Evolutionary conservation across 2,329 filamentous ascomycete genomes (phyloP).

Genomic region (Penicillium sp.): DNA sequence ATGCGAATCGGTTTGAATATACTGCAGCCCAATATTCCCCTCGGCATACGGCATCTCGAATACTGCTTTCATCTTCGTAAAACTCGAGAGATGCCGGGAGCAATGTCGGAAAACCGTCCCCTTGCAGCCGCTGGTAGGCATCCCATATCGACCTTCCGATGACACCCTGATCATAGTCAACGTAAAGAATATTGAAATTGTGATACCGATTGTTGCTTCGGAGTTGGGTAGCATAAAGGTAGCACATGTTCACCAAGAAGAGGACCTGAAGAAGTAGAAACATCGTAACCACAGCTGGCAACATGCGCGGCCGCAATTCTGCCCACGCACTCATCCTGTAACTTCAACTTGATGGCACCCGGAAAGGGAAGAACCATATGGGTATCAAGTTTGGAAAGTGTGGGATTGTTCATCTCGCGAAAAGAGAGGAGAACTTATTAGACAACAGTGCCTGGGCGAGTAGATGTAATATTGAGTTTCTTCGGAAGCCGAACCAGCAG

Average conservation of each 20-base stretch:
- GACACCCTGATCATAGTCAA: conserved; percentile 35
- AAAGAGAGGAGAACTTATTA: too few relatives aligned
- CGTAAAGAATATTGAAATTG: conserved; percentile 30
- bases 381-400: too few relatives aligned
- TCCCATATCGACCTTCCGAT: conserved; percentile 30
- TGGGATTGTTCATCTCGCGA: too few relatives aligned
- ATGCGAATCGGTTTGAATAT: not conserved
- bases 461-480: too few relatives aligned
- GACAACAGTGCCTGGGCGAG: too few relatives aligned
- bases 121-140: conserved; percentile 21
- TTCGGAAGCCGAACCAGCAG: too few relatives aligned
- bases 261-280: conserved; percentile 16
- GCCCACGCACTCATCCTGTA: not conserved
- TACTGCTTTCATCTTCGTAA: not conserved
- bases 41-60: conserved; percentile 4
- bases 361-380: too few relatives aligned
- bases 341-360: too few relatives aligned
- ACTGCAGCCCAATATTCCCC: conserved; percentile 5
- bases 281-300: not conserved
- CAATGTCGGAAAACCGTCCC: conserved; percentile 3
- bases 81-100: not conserved
- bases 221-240: conserved; percentile 17
- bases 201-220: conserved; percentile 21
- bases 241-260: conserved; percentile 18
- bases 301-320: not conserved